Base-by-base conservation (phyloP, 768 basidiomycete species). In the Boletus rubescentipes region DNA sequence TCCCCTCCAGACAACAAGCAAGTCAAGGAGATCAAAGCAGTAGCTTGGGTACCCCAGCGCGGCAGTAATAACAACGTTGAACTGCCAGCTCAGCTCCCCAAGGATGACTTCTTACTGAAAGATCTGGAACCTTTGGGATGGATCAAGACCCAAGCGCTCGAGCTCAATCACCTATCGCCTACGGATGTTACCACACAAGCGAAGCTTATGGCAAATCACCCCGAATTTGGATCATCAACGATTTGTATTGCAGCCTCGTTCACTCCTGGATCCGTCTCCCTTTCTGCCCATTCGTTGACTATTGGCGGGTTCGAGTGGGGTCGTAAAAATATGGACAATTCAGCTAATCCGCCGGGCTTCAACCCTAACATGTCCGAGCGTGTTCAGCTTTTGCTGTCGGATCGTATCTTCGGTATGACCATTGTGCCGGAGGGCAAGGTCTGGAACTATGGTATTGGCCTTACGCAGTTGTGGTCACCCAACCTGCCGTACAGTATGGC, bases 351-450 rank as follows among this genome's bases (percentile, higher is more conserved):
- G 55, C 76, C 86, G 1, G 93, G 96, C 38, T 99, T 96, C 78
- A 98, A 96, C 72, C 92, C 94, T n/a, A 91, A 91, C 61, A 98
- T 98, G 96, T 96, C 93, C 2, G 95, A 96, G 69, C 86, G 93
- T 21, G 93, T 97, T 21, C 91, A 93, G 70, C 79, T 98, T 31
- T 77, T 98, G 53, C 77, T 98, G 21, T 98, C 95, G 16, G 97
- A 99, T 67, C 89, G 96, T 58, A 87, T 99, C 60, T 81, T 98
- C 15, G 97, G 95, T 21, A 94, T 95, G 86, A 96, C 93, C 0
- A 76, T 98, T 9, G 93, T 96, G 16, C 94, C 91, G 1, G 94
- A 90, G 70, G 97, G 96, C 60, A 85, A 85, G 51, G 86, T 97
- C 32, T 98, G 97, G 97, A 97, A 97, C 72, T 98, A 97, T 65